A percentile compares a stretch with the other conserved stretches of the same genome.
Conservation (phyloP, 176 grass and related monocot species). For the Musa beccarii region DNA sequence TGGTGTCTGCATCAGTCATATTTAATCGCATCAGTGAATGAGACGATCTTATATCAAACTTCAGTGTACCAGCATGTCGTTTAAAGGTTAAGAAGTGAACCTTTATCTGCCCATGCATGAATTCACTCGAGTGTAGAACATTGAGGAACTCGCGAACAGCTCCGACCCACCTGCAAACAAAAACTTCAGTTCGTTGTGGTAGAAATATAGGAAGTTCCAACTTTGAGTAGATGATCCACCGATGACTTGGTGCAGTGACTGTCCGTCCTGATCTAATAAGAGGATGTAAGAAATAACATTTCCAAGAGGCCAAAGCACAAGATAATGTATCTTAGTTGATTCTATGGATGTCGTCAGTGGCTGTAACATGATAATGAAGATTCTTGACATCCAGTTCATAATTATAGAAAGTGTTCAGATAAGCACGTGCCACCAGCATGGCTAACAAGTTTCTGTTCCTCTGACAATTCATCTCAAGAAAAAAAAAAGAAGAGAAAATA, state of each 20-base stretch:
- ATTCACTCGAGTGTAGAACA: conserved; percentile 62
- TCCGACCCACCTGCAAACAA: conserved; percentile 79
- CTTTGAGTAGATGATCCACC: too few relatives aligned
- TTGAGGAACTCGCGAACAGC: conserved; percentile 57
- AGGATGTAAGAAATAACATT: too few relatives aligned
- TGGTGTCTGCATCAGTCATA: conserved; percentile 35
- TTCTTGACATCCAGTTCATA: too few relatives aligned
- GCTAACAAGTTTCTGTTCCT: neutral
- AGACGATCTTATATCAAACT: conserved; percentile 8
- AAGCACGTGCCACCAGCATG: neutral
- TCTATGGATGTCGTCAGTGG: too few relatives aligned
- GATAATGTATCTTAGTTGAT: too few relatives aligned
- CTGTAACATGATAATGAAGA: too few relatives aligned
- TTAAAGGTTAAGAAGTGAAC: neutral
- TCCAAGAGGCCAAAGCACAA: too few relatives aligned
- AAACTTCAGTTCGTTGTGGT: neutral
- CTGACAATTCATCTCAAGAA: neutral
- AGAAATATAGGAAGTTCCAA: neutral
- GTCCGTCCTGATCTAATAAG: too few relatives aligned
- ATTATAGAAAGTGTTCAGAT: neutral
- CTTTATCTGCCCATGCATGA: conserved; percentile 66
- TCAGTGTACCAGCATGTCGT: neutral
- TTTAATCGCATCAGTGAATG: neutral
- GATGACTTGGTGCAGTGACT: too few relatives aligned
- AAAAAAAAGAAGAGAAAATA: conserved; percentile 2